A percentile compares a stretch with the other conserved stretches of the same genome.
Evolutionary conservation across 2,329 filamentous ascomycete genomes (phyloP).

Genomic region (Sclerotinia borealis): DNA sequence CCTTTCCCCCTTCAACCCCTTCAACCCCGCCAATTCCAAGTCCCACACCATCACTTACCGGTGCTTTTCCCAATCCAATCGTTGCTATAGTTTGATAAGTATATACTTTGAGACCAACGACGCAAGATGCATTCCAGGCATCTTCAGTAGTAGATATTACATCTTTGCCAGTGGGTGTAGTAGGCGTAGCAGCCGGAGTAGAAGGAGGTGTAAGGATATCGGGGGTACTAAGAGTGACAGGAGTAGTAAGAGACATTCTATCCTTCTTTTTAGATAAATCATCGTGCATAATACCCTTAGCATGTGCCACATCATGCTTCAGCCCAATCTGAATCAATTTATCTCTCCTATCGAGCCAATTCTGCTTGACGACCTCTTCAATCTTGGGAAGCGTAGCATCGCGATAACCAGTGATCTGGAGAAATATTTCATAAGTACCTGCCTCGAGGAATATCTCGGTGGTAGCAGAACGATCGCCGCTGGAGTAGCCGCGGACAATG

Average conservation of each 20-base stretch:
- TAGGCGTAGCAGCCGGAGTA: neutral
- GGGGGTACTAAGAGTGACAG: neutral
- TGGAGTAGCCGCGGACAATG: constrained; percentile 41
- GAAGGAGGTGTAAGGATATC: neutral
- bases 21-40: neutral
- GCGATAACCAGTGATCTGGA: constrained; percentile 46
- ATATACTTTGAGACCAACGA: neutral
- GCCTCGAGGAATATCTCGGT: constrained; percentile 51
- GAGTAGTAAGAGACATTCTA: neutral
- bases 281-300: constrained; percentile 40
- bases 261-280: neutral
- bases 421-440: constrained; percentile 49
- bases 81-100: neutral
- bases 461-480: constrained; percentile 49
- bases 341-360: constrained; percentile 43
- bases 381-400: constrained; percentile 38
- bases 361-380: constrained; percentile 42
- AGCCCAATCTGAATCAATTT: constrained; percentile 51
- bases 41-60: neutral
- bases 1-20: no score
- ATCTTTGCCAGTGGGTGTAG: neutral
- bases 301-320: constrained; percentile 52
- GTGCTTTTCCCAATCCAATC: neutral
- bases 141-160: neutral
- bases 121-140: neutral